phyloP scores from a whole-genome alignment of 2,329 filamentous ascomycete genomes.

The Colletotrichum incanum region DNA sequence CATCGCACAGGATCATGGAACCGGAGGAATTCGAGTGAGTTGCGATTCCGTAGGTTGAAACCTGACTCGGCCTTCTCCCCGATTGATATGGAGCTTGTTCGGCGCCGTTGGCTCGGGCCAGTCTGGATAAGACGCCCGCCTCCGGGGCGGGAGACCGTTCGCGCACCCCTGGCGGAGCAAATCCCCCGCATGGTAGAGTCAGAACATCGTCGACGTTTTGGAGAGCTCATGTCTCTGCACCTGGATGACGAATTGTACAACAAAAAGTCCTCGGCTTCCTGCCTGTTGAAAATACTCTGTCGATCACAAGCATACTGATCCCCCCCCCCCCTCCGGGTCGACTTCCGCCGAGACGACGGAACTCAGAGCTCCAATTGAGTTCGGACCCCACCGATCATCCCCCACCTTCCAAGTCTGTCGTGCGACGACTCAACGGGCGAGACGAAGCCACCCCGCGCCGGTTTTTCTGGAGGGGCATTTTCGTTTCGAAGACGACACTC shows the following conservation, averaged over 20 bases:
- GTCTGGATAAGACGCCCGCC: background rate
- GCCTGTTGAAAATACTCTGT: background rate
- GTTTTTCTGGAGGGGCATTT: slow-evolving; percentile 16
- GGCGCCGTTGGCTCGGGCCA: background rate
- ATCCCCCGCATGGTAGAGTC: too few relatives aligned
- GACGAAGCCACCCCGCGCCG: slow-evolving; percentile 33
- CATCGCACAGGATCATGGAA: background rate
- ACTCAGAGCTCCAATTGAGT: slow-evolving; percentile 19
- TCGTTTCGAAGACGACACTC: background rate
- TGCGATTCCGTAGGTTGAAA: background rate
- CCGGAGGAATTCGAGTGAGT: background rate
- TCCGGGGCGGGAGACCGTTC: background rate
- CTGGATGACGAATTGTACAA: too few relatives aligned
- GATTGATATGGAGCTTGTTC: background rate
- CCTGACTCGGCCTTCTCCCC: background rate
- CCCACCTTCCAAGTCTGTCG: slow-evolving; percentile 29
- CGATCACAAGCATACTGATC: background rate
- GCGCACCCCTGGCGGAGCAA: background rate
- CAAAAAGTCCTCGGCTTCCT: background rate
- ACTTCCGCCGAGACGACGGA: background rate
- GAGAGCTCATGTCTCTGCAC: background rate
- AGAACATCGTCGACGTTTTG: background rate
- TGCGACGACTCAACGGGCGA: slow-evolving; percentile 1
- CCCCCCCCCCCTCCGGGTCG: background rate
- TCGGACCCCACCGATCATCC: background rate